phyloP scores from a whole-genome alignment of 305 asterid genomes.

The Euphrasia arctica region DNA sequence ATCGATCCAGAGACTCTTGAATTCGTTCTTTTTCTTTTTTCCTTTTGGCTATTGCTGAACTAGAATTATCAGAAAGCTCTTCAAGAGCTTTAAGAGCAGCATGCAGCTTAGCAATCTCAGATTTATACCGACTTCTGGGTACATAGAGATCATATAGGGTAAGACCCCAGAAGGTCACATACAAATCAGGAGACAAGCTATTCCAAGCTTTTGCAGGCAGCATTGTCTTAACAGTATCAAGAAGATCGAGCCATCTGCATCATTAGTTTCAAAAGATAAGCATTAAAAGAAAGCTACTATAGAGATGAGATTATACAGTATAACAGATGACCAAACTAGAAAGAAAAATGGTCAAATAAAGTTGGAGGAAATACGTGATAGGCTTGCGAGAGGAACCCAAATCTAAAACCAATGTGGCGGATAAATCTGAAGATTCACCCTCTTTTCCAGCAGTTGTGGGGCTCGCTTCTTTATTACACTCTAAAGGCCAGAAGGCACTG shows the following conservation, averaged over 20 bases:
- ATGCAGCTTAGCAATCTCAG: slow-evolving; percentile 89
- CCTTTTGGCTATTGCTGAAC: slow-evolving; percentile 97
- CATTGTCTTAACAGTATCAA: slow-evolving; percentile 86
- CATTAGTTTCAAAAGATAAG: slow-evolving; percentile 19
- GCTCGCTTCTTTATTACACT: slow-evolving; percentile 52
- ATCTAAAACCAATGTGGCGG: slow-evolving; percentile 59
- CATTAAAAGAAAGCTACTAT: slow-evolving; percentile 16
- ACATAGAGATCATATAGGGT: slow-evolving; percentile 95
- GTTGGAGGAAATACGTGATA: slow-evolving; percentile 47
- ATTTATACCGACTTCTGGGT: slow-evolving; percentile 88
- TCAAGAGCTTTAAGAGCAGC: slow-evolving; percentile 94
- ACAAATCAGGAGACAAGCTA: slow-evolving; percentile 96
- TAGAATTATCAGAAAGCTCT: slow-evolving; percentile 94
- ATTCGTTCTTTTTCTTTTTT: slow-evolving; percentile 98
- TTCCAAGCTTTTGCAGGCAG: slow-evolving; percentile 99
- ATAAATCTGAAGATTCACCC: slow-evolving; percentile 46
- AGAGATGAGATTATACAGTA: slow-evolving; percentile 17
- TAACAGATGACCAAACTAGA: slow-evolving; percentile 21
- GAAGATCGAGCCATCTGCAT: slow-evolving; percentile 91
- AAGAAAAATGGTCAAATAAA: slow-evolving; percentile 20
- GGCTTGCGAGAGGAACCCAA: slow-evolving; percentile 78
- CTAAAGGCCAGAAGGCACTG: slow-evolving; percentile 82
- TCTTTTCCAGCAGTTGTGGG: slow-evolving; percentile 52
- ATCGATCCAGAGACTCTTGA: slow-evolving; percentile 95
- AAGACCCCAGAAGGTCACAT: slow-evolving; percentile 99